Evolutionary conservation across 1,284 basidiomycete genomes (phyloP), one percentile per base, ranked within the genome.

Genomic region (Leucoagaricus sp.): DNA sequence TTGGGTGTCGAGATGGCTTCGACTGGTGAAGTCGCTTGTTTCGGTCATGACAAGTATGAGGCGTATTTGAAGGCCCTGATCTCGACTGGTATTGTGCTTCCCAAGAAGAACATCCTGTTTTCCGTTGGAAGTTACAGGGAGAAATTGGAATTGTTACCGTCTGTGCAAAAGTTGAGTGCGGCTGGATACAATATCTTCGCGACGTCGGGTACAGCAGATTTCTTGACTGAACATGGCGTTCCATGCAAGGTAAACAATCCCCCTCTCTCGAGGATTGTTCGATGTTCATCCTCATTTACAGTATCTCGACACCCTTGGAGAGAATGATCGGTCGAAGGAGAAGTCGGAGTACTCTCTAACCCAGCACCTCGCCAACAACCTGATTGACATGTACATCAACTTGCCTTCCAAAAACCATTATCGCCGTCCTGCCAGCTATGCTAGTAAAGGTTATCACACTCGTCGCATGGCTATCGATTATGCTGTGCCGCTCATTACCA

Each of bases 1-100:
- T 84, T 99, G n/a, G 97, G 97, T 69, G 96, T 99, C 50, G 96
- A 99, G 79, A 99, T 99, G 96, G 96, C 96, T 15, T 98, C 96
- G n/a, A 99, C 96, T 1, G 96, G 96, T 63, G 96, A 99, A 73
- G 96, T 99, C 28, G 97, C 97, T 36, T 98, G 96, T 75, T 99
- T 99, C 73, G 96, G 97, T 26, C 87, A 84, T 64, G 91, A 99
- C 80, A 97, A 96, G 76, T 98, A 98, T 73, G 96, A 99, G 72
- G 96, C 96, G 5, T 99, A 99, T 73, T 81, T 98, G 68, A 98
- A 98, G 78, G 95, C 94, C 3, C 81, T 98, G 62, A 93, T 99
- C 63, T 96, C 96, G 25, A 97, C 96, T 2, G 96, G 96, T 33
- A 97, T 98, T 66, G 83, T 89, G 36, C 87, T 88, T 1, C 97